phyloP scores from a whole-genome alignment of 2,329 filamentous ascomycete species.

The Microsporum canis region DNA sequence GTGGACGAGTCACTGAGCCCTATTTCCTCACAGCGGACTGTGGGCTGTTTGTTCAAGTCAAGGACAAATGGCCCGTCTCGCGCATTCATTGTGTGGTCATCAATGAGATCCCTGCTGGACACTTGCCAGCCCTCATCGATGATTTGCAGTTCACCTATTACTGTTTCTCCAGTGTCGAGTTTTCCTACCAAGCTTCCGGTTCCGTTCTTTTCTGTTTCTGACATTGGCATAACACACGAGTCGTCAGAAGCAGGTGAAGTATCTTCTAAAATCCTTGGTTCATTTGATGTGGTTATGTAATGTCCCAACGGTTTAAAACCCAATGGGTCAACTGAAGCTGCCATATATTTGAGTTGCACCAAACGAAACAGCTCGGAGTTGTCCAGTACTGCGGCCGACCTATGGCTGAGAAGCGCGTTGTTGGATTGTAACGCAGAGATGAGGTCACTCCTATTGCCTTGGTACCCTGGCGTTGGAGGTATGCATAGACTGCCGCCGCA shows the following conservation, averaged over 20 bases:
- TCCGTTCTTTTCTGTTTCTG: not conserved
- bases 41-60: constrained; percentile 15
- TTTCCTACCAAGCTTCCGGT: not conserved
- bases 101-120: not conserved
- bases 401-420: constrained; percentile 49
- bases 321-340: constrained; percentile 31
- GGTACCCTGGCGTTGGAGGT: constrained; percentile 40
- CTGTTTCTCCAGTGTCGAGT: not conserved
- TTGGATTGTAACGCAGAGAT: constrained; percentile 43
- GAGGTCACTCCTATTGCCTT: constrained; percentile 39
- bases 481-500: constrained; percentile 51
- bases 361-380: constrained; percentile 30
- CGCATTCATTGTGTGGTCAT: not conserved
- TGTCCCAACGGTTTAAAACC: not conserved
- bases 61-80: too few relatives aligned
- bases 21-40: not conserved
- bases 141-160: not conserved
- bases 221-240: not conserved
- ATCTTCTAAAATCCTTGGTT: not conserved
- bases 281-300: not conserved
- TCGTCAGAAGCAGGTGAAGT: not conserved
- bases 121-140: not conserved
- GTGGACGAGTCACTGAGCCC: constrained; percentile 1
- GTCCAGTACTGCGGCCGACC: constrained; percentile 41
- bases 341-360: constrained; percentile 31